These are phyloP conservation scores for Primulina eburnea DNA, from an alignment of 257 asterid species.

Conservation along the genomic window DNA sequence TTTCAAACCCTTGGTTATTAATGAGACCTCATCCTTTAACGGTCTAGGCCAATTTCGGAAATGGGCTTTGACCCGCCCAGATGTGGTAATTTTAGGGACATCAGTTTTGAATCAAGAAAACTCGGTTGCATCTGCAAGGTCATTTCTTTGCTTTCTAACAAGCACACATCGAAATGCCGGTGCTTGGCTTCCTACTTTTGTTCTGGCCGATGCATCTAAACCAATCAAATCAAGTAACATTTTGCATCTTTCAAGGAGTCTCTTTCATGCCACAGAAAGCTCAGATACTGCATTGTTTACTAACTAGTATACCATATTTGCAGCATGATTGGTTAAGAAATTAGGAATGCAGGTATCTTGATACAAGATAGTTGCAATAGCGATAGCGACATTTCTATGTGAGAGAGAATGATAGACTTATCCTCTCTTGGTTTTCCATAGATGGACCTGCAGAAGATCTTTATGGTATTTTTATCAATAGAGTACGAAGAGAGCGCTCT, in stretches of 20 bases:
- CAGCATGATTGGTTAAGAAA: not conserved
- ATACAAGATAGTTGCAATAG: not conserved
- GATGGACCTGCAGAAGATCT: constrained; percentile 99
- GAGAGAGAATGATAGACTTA: not conserved
- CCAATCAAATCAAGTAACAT: not conserved
- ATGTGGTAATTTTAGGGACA: too few relatives aligned
- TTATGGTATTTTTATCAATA: constrained; percentile 82
- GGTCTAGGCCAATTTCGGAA: too few relatives aligned
- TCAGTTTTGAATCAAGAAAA: constrained; percentile 24
- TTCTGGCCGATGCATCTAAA: constrained; percentile 82
- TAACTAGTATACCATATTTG: not conserved
- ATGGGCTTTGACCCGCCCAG: too few relatives aligned
- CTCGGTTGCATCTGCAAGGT: constrained; percentile 25
- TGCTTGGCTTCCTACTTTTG: constrained; percentile 70
- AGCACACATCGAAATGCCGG: constrained; percentile 64
- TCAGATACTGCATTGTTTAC: constrained; percentile 7
- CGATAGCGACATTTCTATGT: not conserved
- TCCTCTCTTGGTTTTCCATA: constrained; percentile 27
- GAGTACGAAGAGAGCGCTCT: constrained; percentile 93
- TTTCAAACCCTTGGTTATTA: too few relatives aligned
- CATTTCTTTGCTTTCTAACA: constrained; percentile 44
- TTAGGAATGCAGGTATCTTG: constrained; percentile 5
- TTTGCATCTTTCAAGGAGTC: constrained; percentile 14
- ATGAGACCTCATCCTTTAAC: too few relatives aligned
- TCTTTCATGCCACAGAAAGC: not conserved